Conservation (phyloP, 2,329 filamentous ascomycete species). For the Fusarium staphyleae region DNA sequence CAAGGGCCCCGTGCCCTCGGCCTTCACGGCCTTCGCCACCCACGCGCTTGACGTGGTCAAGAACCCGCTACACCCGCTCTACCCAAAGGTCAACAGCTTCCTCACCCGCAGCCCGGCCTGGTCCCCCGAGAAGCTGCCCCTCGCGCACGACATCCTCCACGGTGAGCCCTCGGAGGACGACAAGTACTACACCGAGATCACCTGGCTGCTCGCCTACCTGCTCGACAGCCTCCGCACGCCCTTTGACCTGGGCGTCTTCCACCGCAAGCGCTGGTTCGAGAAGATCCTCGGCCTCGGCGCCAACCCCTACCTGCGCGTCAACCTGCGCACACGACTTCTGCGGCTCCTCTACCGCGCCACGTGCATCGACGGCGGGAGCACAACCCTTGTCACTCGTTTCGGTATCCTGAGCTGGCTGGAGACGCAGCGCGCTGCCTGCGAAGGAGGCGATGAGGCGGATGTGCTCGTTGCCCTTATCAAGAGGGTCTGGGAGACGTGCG, state of each 20-base stretch:
- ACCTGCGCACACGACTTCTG: constrained; percentile 66
- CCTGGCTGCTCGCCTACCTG: constrained; percentile 77
- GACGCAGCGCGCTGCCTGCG: constrained; percentile 59
- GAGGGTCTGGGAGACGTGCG: constrained; percentile 69
- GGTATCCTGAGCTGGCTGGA: constrained; percentile 79
- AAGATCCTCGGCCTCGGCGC: constrained; percentile 73
- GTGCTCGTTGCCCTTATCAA: constrained; percentile 62
- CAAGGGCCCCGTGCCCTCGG: constrained; percentile 69
- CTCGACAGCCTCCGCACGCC: constrained; percentile 69
- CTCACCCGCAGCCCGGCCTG: constrained; percentile 80
- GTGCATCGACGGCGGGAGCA: constrained; percentile 74
- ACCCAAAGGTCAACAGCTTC: constrained; percentile 85
- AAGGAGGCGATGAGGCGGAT: constrained; percentile 51
- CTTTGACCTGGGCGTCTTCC: constrained; percentile 67
- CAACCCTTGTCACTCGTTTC: constrained; percentile 79
- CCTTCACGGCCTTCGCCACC: constrained; percentile 77
- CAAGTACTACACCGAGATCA: constrained; percentile 73
- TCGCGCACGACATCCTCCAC: constrained; percentile 69
- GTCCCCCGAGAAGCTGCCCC: constrained; percentile 74
- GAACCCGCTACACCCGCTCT: constrained; percentile 82
- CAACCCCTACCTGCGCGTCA: constrained; percentile 68
- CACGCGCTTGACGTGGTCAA: constrained; percentile 73
- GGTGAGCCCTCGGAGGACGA: constrained; percentile 76
- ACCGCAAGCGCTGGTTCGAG: constrained; percentile 73
- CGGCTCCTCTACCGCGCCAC: constrained; percentile 72